These are phyloP conservation scores for Groenewaldozyma auringiensis DNA, from an alignment of 1,139 yeast genomes.

Conservation along the genomic window DNA sequence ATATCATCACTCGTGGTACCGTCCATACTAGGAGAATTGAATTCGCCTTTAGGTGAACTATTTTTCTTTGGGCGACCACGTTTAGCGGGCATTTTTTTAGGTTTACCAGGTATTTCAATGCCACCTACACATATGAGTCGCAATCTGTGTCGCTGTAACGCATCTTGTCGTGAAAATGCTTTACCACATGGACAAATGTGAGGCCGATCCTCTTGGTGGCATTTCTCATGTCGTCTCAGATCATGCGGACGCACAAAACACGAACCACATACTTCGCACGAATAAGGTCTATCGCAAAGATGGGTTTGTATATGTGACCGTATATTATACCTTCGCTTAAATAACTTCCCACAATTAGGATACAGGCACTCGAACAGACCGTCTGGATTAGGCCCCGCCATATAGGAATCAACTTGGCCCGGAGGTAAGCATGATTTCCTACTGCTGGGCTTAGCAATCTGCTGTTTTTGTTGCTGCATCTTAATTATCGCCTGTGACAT, in stretches of 20 bases:
- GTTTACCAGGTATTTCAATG: constrained; percentile 34
- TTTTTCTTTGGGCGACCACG: constrained; percentile 27
- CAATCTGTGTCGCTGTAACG: constrained; percentile 70
- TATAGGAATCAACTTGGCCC: constrained; percentile 78
- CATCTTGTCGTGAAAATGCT: constrained; percentile 83
- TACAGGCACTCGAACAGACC: constrained; percentile 62
- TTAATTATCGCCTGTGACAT: constrained; percentile 28
- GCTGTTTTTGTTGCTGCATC: constrained; percentile 22
- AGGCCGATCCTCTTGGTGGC: constrained; percentile 65
- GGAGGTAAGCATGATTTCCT: constrained; percentile 69
- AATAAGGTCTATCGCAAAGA: constrained; percentile 82
- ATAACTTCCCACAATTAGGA: constrained; percentile 73
- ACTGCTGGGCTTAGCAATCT: constrained; percentile 21
- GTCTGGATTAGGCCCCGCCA: constrained; percentile 70
- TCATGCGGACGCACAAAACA: constrained; percentile 89
- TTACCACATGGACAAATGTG: constrained; percentile 86
- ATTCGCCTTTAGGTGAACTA: constrained; percentile 9
- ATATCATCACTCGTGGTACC: too few relatives aligned
- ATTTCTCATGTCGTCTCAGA: constrained; percentile 79
- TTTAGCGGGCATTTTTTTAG: constrained; percentile 26
- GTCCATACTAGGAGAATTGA: too few relatives aligned
- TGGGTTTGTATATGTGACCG: constrained; percentile 97
- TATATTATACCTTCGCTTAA: constrained; percentile 87
- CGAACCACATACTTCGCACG: constrained; percentile 51
- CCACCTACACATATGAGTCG: constrained; percentile 78